Evolutionary conservation across 106 monocot species (phyloP).

Genomic region (Dactylorhiza incarnata): DNA sequence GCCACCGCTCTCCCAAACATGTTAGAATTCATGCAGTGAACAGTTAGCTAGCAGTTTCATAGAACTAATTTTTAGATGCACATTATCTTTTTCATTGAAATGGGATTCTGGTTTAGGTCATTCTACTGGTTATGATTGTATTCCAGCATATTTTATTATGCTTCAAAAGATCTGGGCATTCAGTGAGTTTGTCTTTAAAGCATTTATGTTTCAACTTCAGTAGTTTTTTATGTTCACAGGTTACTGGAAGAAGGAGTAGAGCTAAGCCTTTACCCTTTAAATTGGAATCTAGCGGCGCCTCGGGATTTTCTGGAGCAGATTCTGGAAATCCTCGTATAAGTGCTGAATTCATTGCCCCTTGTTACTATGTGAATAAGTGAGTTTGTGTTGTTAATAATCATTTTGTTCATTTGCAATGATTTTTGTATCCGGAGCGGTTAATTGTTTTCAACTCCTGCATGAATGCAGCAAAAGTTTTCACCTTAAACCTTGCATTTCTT

Average conservation of each 20-base stretch:
- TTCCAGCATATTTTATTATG: neutral
- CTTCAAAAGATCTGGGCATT: neutral
- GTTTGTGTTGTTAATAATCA: conserved; percentile 9
- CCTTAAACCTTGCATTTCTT: neutral
- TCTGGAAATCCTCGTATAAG: conserved; percentile 75
- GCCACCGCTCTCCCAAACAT: no score
- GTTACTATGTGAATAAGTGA: conserved; percentile 83
- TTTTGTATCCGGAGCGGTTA: neutral
- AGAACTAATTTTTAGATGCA: no score
- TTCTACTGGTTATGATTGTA: neutral
- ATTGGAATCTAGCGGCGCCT: conserved; percentile 68
- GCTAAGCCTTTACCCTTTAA: conserved; percentile 90
- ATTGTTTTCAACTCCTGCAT: neutral
- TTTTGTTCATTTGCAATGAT: neutral
- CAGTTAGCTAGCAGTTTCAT: no score
- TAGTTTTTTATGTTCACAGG: conserved; percentile 28
- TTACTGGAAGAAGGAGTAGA: conserved; percentile 96
- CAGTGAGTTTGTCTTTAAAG: neutral
- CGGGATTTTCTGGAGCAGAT: conserved; percentile 72
- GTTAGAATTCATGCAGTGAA: no score
- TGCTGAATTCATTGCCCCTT: conserved; percentile 86
- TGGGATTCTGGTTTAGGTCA: neutral
- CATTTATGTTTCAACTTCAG: neutral
- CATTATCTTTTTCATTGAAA: no score
- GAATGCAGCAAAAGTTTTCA: neutral